Evolutionary conservation across 1,139 yeast genomes (phyloP), one percentile per base, ranked within the genome.

Genomic region (Candida albicans): DNA sequence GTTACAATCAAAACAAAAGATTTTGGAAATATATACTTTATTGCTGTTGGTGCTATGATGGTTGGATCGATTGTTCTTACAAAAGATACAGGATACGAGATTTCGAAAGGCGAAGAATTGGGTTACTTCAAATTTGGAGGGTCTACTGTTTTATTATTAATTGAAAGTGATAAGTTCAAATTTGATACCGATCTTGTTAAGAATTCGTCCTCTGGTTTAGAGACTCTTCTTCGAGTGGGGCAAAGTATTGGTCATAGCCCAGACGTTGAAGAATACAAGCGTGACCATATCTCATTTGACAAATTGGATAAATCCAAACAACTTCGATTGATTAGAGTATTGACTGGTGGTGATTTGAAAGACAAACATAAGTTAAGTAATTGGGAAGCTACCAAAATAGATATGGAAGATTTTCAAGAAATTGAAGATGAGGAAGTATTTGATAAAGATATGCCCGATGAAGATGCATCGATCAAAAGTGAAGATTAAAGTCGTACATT

Each of bases 121-220:
- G 99, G 99, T 0, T 91, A 88, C 58, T 93, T 93, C 72, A 88
- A 90, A 59, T 93, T 91, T 68, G 99, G 99, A 12, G 99, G 98
- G 0, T 87, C 96, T 0, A 93, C 99, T 0, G 75, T 89, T 12
- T 69, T 93, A 6, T 62, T 87, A 1, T 60, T 93, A 9, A 62
- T 73, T 50, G 70, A 70, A 39, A 61, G 59, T 41, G 51, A 53
- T 14, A 52, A 55, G 27, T 68, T 73, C 43, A 57, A 56, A 33
- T 86, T 91, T 61, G 99, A 93, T 62, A 66, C 81, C 1, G 98
- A 93, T 61, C 62, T 93, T 33, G 58, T 77, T 4, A 67, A 75
- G 32, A 93, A 91, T 60, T 87, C 96, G 0, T 65, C 63, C 25
- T 75, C 79, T 15, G 77, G 84, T 14, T 74, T 88, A 24, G 99